These are phyloP conservation scores for Fimicolochytrium jonesii DNA, from an alignment of 192 early-diverging fungal species.

Conservation along the genomic window DNA sequence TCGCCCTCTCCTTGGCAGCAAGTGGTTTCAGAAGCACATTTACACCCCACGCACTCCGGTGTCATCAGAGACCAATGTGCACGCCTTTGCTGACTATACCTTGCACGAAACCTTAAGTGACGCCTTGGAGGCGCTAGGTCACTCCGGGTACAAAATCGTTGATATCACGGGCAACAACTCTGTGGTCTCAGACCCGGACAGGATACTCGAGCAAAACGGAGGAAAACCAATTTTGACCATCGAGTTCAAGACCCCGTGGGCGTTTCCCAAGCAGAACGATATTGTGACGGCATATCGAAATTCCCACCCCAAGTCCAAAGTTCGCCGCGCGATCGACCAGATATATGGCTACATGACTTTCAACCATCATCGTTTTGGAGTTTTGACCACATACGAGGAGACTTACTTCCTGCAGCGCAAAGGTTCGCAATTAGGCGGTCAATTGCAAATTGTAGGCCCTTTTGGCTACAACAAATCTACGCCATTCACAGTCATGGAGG, in stretches of 20 bases:
- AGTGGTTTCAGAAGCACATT: too few relatives aligned
- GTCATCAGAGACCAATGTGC: too few relatives aligned
- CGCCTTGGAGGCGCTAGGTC: too few relatives aligned
- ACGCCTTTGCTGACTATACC: too few relatives aligned
- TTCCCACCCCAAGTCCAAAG: not conserved
- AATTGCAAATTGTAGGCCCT: not conserved
- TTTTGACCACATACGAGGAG: slow-evolving; percentile 5
- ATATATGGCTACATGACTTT: slow-evolving; percentile 20
- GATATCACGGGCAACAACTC: too few relatives aligned
- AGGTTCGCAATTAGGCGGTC: not conserved
- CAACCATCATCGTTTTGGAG: slow-evolving; percentile 11
- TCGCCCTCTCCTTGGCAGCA: too few relatives aligned
- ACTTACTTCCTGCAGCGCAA: slow-evolving; percentile 1
- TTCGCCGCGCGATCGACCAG: not conserved
- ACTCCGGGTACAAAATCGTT: too few relatives aligned
- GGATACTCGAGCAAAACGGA: too few relatives aligned
- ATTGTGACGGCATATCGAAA: not conserved
- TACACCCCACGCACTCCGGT: too few relatives aligned
- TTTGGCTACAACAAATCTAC: not conserved
- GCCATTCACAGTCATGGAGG: not conserved
- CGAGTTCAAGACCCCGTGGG: slow-evolving; percentile 14
- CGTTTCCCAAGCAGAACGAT: not conserved
- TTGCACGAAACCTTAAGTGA: too few relatives aligned
- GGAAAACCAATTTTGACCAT: slow-evolving; percentile 5
- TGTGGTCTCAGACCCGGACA: too few relatives aligned